Evolutionary conservation across 2,329 filamentous ascomycete genomes (phyloP).

Genomic region (Coniochaeta pulveracea): DNA sequence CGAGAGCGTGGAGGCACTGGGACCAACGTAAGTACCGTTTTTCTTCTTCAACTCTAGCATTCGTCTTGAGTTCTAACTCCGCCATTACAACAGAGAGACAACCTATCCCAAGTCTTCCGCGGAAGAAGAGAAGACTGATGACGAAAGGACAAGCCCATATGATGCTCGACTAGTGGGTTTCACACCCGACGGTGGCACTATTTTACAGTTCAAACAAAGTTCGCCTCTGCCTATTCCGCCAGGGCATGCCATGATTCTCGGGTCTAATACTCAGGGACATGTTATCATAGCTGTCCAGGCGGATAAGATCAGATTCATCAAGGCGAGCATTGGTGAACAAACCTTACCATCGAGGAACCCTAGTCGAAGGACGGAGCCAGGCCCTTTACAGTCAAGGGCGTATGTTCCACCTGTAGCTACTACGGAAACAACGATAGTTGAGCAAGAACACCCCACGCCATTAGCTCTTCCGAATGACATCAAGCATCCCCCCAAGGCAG

Average conservation of each 20-base stretch:
- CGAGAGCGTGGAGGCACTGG: constrained; percentile 1
- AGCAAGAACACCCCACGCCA: too few species aligned
- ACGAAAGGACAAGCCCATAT: constrained; percentile 18
- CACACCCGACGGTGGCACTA: constrained; percentile 32
- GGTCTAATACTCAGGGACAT: constrained; percentile 20
- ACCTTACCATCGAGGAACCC: too few species aligned
- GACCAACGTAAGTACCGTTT: constrained; percentile 1
- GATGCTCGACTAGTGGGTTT: constrained; percentile 29
- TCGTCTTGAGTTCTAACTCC: constrained; percentile 7
- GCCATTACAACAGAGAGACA: constrained; percentile 7
- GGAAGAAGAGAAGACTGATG: constrained; percentile 23
- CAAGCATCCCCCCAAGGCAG: too few species aligned
- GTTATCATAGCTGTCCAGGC: constrained; percentile 29
- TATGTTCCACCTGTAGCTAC: too few species aligned
- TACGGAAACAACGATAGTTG: too few species aligned
- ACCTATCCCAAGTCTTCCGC: too few species aligned
- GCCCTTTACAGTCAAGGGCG: too few species aligned
- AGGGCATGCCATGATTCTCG: constrained; percentile 23
- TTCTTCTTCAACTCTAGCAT: background rate
- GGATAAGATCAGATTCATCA: too few species aligned
- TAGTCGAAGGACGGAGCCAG: too few species aligned
- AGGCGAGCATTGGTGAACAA: too few species aligned
- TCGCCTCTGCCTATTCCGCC: too few species aligned
- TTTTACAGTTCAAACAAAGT: constrained; percentile 26
- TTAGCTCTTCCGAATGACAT: too few species aligned